A percentile compares a stretch with the other conserved stretches of the same genome.
Evolutionary conservation across 1,284 basidiomycete genomes (phyloP).

Genomic region (Ustilago esculenta): DNA sequence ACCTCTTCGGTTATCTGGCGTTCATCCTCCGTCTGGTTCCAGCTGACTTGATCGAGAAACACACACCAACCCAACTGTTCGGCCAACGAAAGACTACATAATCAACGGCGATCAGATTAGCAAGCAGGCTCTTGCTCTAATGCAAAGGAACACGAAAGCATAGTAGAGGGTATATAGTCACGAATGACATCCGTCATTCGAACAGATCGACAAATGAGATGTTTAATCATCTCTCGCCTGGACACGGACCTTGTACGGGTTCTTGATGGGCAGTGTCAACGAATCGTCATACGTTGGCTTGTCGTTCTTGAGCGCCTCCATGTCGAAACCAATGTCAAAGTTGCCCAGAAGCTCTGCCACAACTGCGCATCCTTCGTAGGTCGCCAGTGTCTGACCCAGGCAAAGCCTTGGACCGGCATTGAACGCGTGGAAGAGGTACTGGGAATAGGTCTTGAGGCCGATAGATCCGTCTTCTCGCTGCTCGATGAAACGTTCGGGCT

Average conservation of each 20-base stretch:
- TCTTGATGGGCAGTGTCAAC: slow-evolving; percentile 46
- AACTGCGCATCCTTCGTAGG: slow-evolving; percentile 52
- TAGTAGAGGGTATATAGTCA: too few species aligned
- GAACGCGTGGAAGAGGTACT: slow-evolving; percentile 68
- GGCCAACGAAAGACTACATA: too few species aligned
- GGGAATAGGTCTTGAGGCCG: slow-evolving; percentile 68
- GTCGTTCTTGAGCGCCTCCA: slow-evolving; percentile 30
- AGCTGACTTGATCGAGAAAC: too few species aligned
- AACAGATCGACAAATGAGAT: too few species aligned
- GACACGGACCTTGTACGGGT: slow-evolving; percentile 41
- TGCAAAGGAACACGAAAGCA: too few species aligned
- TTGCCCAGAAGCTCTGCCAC: slow-evolving; percentile 44
- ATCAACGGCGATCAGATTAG: too few species aligned
- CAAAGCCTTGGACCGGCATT: slow-evolving; percentile 61
- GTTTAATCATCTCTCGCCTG: slow-evolving; percentile 33
- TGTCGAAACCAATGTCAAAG: slow-evolving; percentile 37
- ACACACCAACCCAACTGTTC: too few species aligned
- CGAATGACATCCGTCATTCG: too few species aligned
- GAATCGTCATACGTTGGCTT: slow-evolving; percentile 47
- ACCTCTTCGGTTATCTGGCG: too few species aligned
- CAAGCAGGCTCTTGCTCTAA: too few species aligned
- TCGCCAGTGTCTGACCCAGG: slow-evolving; percentile 64
- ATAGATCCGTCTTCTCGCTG: slow-evolving; percentile 58
- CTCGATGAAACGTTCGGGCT: slow-evolving; percentile 63
- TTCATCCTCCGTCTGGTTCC: too few species aligned